Conservation (phyloP, 805 yeast genomes). For the Ascoidea tarda region DNA sequence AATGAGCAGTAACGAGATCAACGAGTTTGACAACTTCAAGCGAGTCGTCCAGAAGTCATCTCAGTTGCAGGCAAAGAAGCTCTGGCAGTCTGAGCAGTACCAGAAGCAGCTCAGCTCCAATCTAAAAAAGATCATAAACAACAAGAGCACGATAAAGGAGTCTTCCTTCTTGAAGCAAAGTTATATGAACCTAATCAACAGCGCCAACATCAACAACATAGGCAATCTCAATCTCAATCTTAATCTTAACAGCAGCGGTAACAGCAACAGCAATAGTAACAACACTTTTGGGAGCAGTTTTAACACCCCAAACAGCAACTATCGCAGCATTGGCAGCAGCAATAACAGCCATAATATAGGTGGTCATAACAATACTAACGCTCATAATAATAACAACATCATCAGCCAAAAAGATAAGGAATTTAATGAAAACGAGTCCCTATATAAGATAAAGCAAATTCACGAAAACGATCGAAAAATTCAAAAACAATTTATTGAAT, state of each 20-base stretch:
- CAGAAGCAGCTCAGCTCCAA: not conserved
- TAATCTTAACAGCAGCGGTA: too few species aligned
- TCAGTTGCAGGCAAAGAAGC: not conserved
- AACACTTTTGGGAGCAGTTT: too few species aligned
- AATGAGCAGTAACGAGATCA: too few species aligned
- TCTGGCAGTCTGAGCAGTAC: not conserved
- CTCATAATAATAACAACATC: not conserved
- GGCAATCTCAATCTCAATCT: too few species aligned
- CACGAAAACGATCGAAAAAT: constrained; percentile 6
- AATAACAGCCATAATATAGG: not conserved
- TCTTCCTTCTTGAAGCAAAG: not conserved
- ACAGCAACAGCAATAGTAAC: too few species aligned
- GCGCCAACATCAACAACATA: too few species aligned
- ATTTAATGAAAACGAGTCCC: constrained; percentile 3
- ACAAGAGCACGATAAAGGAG: not conserved
- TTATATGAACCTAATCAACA: too few species aligned
- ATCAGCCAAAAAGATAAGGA: not conserved
- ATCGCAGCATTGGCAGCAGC: not conserved
- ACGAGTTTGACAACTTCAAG: too few species aligned
- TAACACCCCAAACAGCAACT: not conserved
- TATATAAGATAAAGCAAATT: constrained; percentile 6
- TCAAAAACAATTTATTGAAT: constrained; percentile 2
- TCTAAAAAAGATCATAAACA: too few species aligned
- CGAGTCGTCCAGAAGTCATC: not conserved
- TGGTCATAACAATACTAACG: not conserved